Evolutionary conservation across 495 filamentous ascomycete genomes (phyloP).

Genomic region (Podospora pseudopauciseta): DNA sequence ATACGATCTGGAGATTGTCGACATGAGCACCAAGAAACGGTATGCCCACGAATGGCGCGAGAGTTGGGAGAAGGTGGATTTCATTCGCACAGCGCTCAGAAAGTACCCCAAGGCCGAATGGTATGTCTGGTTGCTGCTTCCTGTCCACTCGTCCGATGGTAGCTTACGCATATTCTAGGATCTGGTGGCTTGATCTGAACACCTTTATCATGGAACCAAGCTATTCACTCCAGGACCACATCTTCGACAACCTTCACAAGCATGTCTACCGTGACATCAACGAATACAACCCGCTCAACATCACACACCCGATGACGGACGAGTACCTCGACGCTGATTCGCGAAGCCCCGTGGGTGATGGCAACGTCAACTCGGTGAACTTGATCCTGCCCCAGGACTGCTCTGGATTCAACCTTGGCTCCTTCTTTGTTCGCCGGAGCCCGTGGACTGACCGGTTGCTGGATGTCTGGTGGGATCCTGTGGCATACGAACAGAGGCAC

Average conservation of each 20-base stretch:
- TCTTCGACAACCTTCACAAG: constrained; percentile 74
- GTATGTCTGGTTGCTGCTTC: constrained; percentile 49
- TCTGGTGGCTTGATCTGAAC: constrained; percentile 98
- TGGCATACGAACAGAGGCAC: constrained; percentile 96
- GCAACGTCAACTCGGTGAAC: constrained; percentile 69
- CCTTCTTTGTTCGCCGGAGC: constrained; percentile 83
- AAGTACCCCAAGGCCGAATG: constrained; percentile 97
- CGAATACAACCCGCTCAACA: constrained; percentile 90
- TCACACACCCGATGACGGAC: constrained; percentile 73
- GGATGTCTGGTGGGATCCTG: constrained; percentile 98
- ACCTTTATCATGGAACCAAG: constrained; percentile 97
- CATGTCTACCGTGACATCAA: constrained; percentile 95
- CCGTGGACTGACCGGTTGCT: constrained; percentile 88
- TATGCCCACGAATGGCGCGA: constrained; percentile 99
- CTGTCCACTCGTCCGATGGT: constrained; percentile 19
- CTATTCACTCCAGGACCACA: constrained; percentile 82
- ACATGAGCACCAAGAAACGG: constrained; percentile 96
- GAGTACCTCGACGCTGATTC: constrained; percentile 70
- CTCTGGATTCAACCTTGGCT: constrained; percentile 92
- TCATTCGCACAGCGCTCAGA: constrained; percentile 82
- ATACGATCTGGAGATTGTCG: constrained; percentile 92
- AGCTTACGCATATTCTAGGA: constrained; percentile 53
- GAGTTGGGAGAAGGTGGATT: constrained; percentile 98
- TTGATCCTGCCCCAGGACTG: constrained; percentile 92
- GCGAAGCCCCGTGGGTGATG: constrained; percentile 70